These are phyloP conservation scores for Hawksworthiomyces lignivorus DNA, from an alignment of 2,329 filamentous ascomycete species.

Conservation along the genomic window DNA sequence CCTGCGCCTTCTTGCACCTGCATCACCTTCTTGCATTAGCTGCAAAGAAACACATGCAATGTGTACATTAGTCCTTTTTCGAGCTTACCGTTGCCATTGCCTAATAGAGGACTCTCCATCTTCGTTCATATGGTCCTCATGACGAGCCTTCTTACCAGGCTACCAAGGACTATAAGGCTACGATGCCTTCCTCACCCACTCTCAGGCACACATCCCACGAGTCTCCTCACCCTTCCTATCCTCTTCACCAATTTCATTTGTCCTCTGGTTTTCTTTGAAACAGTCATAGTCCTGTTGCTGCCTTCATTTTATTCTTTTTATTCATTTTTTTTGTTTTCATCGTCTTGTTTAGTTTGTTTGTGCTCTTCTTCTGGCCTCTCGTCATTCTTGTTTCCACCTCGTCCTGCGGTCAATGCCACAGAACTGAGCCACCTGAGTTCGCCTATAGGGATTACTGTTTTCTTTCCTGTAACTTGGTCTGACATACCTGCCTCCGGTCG, in stretches of 20 bases:
- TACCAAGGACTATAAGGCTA: constrained; percentile 44
- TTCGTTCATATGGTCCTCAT: constrained; percentile 19
- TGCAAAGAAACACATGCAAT: constrained; percentile 18
- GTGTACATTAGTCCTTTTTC: constrained; percentile 12
- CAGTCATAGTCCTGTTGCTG: constrained; percentile 12
- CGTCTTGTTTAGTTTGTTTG: not conserved
- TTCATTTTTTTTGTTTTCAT: not conserved
- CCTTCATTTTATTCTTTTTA: constrained; percentile 10
- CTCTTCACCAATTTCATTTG: constrained; percentile 18
- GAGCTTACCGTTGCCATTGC: constrained; percentile 10
- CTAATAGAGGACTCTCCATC: constrained; percentile 16
- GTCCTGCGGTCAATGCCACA: constrained; percentile 2
- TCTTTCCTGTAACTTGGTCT: too few relatives aligned
- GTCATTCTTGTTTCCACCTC: not conserved
- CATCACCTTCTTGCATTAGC: constrained; percentile 17
- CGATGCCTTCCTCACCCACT: constrained; percentile 34
- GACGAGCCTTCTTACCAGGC: constrained; percentile 26
- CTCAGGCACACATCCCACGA: constrained; percentile 18
- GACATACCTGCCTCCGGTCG: too few relatives aligned
- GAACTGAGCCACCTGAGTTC: constrained; percentile 7
- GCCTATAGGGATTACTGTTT: constrained; percentile 5
- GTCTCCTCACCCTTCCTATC: constrained; percentile 19
- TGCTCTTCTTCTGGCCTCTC: not conserved
- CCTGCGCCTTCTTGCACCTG: constrained; percentile 14
- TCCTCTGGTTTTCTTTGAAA: constrained; percentile 14